phyloP scores from a whole-genome alignment of 2,329 filamentous ascomycete genomes.

The Colletotrichum melonis region DNA sequence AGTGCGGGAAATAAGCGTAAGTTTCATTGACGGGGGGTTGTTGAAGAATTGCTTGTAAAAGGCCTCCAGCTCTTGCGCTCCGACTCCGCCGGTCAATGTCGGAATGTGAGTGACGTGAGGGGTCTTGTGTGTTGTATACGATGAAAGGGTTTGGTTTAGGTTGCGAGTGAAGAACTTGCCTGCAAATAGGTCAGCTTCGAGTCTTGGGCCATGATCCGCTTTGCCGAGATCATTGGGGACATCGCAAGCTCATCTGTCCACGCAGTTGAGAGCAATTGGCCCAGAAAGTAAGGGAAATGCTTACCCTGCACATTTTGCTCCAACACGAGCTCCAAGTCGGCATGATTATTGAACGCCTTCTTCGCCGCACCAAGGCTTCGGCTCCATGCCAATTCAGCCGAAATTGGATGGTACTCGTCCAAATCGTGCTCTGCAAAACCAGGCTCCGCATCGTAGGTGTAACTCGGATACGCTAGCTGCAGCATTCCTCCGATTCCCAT shows the following conservation, averaged over 20 bases:
- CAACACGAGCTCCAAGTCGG: constrained; percentile 73
- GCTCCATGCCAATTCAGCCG: constrained; percentile 76
- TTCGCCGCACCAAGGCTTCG: constrained; percentile 70
- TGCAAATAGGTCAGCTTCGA: constrained; percentile 34
- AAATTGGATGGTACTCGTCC: constrained; percentile 73
- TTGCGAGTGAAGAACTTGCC: constrained; percentile 68
- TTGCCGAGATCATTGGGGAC: no score
- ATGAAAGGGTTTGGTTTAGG: constrained; percentile 70
- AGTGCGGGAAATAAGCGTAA: constrained; percentile 74
- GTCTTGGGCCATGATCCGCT: not conserved
- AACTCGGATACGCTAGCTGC: constrained; percentile 51
- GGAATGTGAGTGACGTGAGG: constrained; percentile 78
- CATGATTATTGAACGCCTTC: constrained; percentile 71
- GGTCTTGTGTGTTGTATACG: constrained; percentile 67
- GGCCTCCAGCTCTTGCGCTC: constrained; percentile 64
- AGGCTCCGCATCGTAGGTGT: constrained; percentile 59
- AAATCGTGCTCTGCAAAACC: constrained; percentile 80
- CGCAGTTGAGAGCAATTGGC: not conserved
- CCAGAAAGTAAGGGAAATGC: not conserved
- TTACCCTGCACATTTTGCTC: constrained; percentile 73
- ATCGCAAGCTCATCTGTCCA: not conserved
- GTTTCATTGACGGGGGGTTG: constrained; percentile 68
- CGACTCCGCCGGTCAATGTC: constrained; percentile 73
- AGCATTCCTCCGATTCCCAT: constrained; percentile 50
- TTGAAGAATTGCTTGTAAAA: constrained; percentile 76